phyloP scores from a whole-genome alignment of 2,329 filamentous ascomycete species.

The Bipolaris oryzae region DNA sequence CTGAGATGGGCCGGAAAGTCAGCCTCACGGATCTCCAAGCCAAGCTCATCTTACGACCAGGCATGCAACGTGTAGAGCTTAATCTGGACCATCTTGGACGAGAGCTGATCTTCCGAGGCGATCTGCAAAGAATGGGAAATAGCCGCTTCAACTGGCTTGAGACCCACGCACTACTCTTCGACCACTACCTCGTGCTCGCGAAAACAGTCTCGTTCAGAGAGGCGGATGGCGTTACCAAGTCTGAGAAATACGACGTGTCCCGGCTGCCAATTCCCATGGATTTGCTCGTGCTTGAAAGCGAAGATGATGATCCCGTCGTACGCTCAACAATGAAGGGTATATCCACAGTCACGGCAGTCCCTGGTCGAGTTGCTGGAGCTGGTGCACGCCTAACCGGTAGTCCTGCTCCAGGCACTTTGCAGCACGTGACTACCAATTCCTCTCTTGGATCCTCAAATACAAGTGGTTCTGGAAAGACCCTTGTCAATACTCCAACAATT shows the following conservation, averaged over 20 bases:
- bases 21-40: constrained; percentile 81
- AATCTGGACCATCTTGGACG: constrained; percentile 94
- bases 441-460: constrained; percentile 58
- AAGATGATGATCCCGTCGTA: constrained; percentile 87
- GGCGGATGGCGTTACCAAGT: constrained; percentile 73
- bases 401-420: constrained; percentile 58
- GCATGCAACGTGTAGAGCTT: constrained; percentile 82
- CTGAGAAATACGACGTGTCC: constrained; percentile 87
- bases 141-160: constrained; percentile 94
- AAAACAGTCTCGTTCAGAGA: constrained; percentile 75
- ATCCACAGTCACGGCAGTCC: constrained; percentile 62
- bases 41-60: constrained; percentile 83
- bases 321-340: constrained; percentile 76
- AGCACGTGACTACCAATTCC: constrained; percentile 70
- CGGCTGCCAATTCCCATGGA: constrained; percentile 97
- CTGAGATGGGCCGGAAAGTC: constrained; percentile 89
- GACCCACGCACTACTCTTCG: constrained; percentile 90
- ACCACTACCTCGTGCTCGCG: constrained; percentile 92
- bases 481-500: constrained; percentile 55
- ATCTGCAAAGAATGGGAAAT: constrained; percentile 85
- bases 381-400: constrained; percentile 57
- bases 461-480: constrained; percentile 59
- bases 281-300: constrained; percentile 86
- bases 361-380: constrained; percentile 53
- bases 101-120: constrained; percentile 85